Conservation (phyloP, 116 monocot species). For the Iris pallida region DNA sequence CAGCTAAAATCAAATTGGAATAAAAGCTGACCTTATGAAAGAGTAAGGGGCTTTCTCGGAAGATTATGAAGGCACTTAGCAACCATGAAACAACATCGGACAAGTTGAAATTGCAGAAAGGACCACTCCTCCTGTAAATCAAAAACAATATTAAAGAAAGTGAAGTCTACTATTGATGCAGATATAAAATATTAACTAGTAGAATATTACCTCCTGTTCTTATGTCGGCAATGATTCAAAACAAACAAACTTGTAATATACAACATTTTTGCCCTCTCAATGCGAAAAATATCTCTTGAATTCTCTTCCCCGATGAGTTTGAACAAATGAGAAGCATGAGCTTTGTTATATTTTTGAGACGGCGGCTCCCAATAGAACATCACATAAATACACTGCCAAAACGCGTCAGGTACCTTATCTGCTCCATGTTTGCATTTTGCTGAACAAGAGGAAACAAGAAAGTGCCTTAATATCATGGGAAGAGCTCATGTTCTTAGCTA, state of each 20-base stretch:
- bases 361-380: constrained; percentile 30
- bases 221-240: constrained; percentile 48
- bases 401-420: constrained; percentile 58
- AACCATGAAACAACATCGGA: constrained; percentile 38
- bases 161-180: background rate
- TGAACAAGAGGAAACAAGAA: constrained; percentile 24
- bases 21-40: constrained; percentile 39
- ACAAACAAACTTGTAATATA: constrained; percentile 55
- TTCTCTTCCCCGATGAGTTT: constrained; percentile 38
- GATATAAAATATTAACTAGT: constrained; percentile 1
- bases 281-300: constrained; percentile 32
- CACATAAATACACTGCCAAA: constrained; percentile 51
- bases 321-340: constrained; percentile 25
- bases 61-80: constrained; percentile 39
- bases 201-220: constrained; percentile 40
- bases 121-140: constrained; percentile 34
- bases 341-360: constrained; percentile 11
- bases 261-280: constrained; percentile 59
- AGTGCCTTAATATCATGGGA: too few species aligned
- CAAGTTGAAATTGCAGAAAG: constrained; percentile 32
- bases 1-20: background rate
- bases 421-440: constrained; percentile 33
- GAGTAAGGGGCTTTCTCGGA: constrained; percentile 39
- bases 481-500: too few species aligned
- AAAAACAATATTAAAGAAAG: background rate